Evolutionary conservation across 2,329 filamentous ascomycete genomes (phyloP).

Genomic region (Aspergillus pseudoterreus): DNA sequence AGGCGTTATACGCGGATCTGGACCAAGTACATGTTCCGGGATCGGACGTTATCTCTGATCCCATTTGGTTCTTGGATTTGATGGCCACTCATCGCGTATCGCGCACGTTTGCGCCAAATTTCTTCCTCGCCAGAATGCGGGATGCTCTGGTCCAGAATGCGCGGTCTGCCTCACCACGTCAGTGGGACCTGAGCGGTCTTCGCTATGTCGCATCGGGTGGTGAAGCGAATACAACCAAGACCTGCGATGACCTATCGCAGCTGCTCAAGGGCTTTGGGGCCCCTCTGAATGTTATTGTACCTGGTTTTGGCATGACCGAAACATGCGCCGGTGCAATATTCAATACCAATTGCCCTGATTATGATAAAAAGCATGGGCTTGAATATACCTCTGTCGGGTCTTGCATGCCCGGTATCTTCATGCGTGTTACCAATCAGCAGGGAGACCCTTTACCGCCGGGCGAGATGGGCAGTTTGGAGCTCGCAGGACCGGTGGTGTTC

Average conservation of each 20-base stretch:
- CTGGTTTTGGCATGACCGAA: conserved; percentile 42
- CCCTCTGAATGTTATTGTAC: conserved; percentile 39
- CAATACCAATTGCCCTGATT: conserved; percentile 38
- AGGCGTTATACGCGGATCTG: conserved; percentile 33
- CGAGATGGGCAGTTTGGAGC: conserved; percentile 18
- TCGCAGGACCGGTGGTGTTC: conserved; percentile 23
- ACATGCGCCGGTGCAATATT: conserved; percentile 51
- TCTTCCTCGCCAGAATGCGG: conserved; percentile 18
- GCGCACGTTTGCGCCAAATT: conserved; percentile 26
- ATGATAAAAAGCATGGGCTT: conserved; percentile 30
- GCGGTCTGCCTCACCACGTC: neutral
- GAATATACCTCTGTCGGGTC: conserved; percentile 17
- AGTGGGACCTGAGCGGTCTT: conserved; percentile 18
- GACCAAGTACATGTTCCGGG: conserved; percentile 20
- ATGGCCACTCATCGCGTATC: conserved; percentile 34
- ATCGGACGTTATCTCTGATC: conserved; percentile 24
- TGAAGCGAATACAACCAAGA: conserved; percentile 32
- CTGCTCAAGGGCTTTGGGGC: conserved; percentile 22
- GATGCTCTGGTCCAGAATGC: neutral
- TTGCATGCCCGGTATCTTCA: conserved; percentile 20
- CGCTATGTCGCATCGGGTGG: conserved; percentile 34
- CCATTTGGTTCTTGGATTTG: conserved; percentile 33
- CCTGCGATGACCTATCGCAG: conserved; percentile 35
- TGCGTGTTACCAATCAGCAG: conserved; percentile 15
- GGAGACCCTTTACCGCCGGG: neutral